Base-by-base conservation (phyloP, 2,329 filamentous ascomycete genomes). In the Penicillium sp. region DNA sequence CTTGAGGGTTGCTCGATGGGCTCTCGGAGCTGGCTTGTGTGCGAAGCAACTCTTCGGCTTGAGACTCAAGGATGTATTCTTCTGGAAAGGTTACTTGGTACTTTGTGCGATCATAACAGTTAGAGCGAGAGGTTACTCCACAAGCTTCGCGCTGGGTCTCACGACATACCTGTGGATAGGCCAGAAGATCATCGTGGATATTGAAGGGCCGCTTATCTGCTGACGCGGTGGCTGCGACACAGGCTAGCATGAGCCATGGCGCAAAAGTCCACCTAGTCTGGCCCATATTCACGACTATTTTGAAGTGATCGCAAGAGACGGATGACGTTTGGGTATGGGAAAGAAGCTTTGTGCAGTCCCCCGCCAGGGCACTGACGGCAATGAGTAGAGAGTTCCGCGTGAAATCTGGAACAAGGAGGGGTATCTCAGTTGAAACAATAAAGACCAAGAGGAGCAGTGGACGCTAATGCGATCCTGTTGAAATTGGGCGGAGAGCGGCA, bases 111-210 rank as follows among this genome's bases (percentile, higher is more conserved):
- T 45, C 5, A 31, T 7, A 33, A 12, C 18, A n/a, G 26, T 41
- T 31, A 41, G 24, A 23, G 9, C 38, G 23, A n/a, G 24, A 15
- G 13, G 39, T 15, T 21, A 45, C 23, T 39, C 18, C 21, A 45
- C 39, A 42, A 31, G 33, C 9, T 15, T 39, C 29, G 36, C 13
- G 24, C 4, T 13, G 38, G 46, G 39, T 38, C 24, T 23, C 42
- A 45, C 36, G 28, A 45, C 78, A 58, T 78, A 93, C 89, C 81
- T 94, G 90, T 10, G 92, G 92, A 73, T 88, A 90, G 16, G 90
- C 90, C 51, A 95, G 81, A 47, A 96, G 73, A 69, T 96, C 92
- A 68, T 95, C 90, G 65, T 94, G 86, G 51, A 95, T 88, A 74
- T 87, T 95, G 76, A 96, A 96, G 18, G 79, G 74, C 60, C 80